Evolutionary conservation across 2,329 filamentous ascomycete species (phyloP).

Genomic region (Fusarium chaquense): DNA sequence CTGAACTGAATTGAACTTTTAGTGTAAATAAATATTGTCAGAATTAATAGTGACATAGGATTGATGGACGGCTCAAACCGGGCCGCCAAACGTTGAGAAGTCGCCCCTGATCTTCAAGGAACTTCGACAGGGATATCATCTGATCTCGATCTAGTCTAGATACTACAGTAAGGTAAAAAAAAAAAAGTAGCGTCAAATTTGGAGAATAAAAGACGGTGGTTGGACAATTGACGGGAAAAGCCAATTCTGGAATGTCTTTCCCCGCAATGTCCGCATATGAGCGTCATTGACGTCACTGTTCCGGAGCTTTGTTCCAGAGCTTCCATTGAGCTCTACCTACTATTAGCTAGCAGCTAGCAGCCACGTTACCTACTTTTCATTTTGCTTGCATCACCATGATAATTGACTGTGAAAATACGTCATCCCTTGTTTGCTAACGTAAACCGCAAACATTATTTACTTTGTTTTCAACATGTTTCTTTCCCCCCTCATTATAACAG

Average conservation of each 20-base stretch:
- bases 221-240: conserved; percentile 35
- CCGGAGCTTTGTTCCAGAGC: conserved; percentile 37
- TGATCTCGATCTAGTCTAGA: conserved; percentile 20
- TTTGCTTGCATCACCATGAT: conserved; percentile 25
- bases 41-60: conserved; percentile 31
- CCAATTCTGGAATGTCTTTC: conserved; percentile 6
- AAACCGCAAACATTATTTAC: conserved; percentile 4
- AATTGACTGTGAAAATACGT: conserved; percentile 39
- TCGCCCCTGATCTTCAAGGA: conserved; percentile 30
- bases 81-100: conserved; percentile 1
- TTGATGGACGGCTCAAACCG: conserved; percentile 16
- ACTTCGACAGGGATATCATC: conserved; percentile 1
- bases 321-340: conserved; percentile 13
- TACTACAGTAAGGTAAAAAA: too few relatives aligned
- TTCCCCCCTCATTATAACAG: background rate
- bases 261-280: conserved; percentile 39
- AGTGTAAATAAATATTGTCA: background rate
- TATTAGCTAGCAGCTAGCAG: background rate
- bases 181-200: conserved; percentile 1
- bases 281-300: conserved; percentile 47
- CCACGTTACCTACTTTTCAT: background rate
- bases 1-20: background rate
- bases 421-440: conserved; percentile 27
- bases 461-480: conserved; percentile 19
- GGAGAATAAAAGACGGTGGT: background rate